Base-by-base conservation (phyloP, 257 asterid species). In the Primulina huaijiensis region DNA sequence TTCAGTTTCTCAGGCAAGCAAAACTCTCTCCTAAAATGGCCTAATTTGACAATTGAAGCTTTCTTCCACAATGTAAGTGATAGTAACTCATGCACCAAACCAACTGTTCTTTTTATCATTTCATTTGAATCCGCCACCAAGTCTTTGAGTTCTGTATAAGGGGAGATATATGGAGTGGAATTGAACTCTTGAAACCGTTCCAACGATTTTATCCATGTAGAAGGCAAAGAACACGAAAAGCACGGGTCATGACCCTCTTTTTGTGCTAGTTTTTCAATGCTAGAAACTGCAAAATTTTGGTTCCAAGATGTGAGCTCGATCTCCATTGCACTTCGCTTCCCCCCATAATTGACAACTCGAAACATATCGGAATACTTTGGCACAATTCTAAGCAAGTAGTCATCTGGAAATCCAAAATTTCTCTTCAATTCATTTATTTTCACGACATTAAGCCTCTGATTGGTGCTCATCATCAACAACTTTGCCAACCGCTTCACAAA, bases 1-100 rank as follows among this genome's bases (percentile, higher is more conserved):
- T 92, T 87, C 73, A 92, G 46, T 71, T 88, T 90, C 69, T 84
- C 92, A 0, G 94, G 92, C 23, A 90, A 79, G 72, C 86, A 63
- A 62, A 92, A 92, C 33, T 92, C 97, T 71, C 92, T 88, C 70
- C 80, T 87, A 53, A 92, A 88, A 82, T 88, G 97, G 34, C 84
- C 76, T 53, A 92, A 76, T 76, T 92, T 92, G 61, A 78, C 65
- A 73, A 88, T 87, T 0, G 96, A 90, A 59, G 80, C 84, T 77
- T 83, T 92, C 82, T 84, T 90, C 98, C 97, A 90, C 81, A 90
- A 75, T 60, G 97, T 87, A 35, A 90, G 65, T 16, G 96, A 87
- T 34, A 92, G 86, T 61, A 38, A 38, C 50, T 38, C 50, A 38
- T 38, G 50, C 14, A 90, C 88, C 79, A 88, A 37, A 40, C 86